These are phyloP conservation scores for Cystofilobasidium macerans DNA, from an alignment of 768 basidiomycete species.

Conservation along the genomic window DNA sequence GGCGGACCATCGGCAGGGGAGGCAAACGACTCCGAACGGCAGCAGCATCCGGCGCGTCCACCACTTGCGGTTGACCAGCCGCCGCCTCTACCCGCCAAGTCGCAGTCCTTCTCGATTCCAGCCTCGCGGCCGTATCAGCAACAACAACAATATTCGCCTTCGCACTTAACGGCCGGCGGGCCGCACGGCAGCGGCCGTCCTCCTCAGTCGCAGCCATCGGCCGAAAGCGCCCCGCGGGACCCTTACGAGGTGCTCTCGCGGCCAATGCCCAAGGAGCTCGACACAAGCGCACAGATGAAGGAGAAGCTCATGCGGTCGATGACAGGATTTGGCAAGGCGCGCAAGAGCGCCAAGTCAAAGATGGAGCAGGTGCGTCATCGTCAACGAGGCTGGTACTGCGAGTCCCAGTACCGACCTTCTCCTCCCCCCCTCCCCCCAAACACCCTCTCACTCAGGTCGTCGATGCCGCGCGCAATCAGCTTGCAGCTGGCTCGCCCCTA, in stretches of 20 bases:
- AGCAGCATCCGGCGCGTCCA: too few relatives aligned
- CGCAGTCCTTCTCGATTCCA: background rate
- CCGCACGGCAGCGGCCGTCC: background rate
- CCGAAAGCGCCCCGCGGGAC: conserved; percentile 2
- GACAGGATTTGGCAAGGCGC: conserved; percentile 8
- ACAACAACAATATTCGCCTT: background rate
- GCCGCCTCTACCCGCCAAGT: background rate
- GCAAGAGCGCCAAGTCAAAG: conserved; percentile 5
- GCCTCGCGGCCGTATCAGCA: background rate
- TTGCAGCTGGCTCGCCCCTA: background rate
- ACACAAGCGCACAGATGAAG: background rate
- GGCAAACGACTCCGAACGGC: too few relatives aligned
- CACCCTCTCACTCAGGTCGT: background rate
- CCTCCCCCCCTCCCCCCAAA: background rate
- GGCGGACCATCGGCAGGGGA: background rate
- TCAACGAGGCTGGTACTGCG: too few relatives aligned
- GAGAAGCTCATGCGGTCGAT: conserved; percentile 21
- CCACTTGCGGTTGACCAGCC: background rate
- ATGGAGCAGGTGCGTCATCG: background rate
- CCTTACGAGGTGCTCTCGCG: conserved; percentile 23
- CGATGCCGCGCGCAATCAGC: background rate
- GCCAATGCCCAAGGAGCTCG: conserved; percentile 24
- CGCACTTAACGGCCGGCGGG: background rate
- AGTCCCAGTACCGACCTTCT: background rate
- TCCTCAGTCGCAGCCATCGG: background rate